A percentile compares a stretch with the other conserved stretches of the same genome.
Evolutionary conservation across 2,329 filamentous ascomycete genomes (phyloP).

Genomic region (Cladosporium cucumerinum): DNA sequence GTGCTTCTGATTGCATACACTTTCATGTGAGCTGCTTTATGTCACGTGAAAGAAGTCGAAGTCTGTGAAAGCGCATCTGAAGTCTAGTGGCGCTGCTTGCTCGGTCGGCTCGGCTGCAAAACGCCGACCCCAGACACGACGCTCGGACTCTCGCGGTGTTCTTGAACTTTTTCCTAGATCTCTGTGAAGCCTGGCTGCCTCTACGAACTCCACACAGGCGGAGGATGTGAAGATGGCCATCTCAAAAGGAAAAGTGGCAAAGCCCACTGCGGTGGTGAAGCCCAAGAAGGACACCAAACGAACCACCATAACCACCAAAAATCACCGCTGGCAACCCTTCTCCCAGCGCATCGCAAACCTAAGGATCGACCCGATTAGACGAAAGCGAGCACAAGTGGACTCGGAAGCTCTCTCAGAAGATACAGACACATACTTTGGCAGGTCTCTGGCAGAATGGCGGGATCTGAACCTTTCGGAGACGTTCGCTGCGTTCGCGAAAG

Average conservation of each 20-base stretch:
- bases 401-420: constrained; percentile 78
- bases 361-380: constrained; percentile 89
- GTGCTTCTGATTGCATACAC: not conserved
- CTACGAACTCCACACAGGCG: not conserved
- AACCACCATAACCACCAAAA: constrained; percentile 74
- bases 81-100: not conserved
- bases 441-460: constrained; percentile 79
- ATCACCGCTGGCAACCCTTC: constrained; percentile 89
- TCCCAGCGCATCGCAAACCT: constrained; percentile 85
- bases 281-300: constrained; percentile 54
- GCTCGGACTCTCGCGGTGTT: not conserved
- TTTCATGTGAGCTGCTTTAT: not conserved
- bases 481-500: constrained; percentile 73
- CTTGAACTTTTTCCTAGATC: constrained; percentile 13
- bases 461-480: constrained; percentile 85
- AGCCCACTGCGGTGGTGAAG: constrained; percentile 48
- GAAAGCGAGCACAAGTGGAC: constrained; percentile 58
- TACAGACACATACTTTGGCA: constrained; percentile 81
- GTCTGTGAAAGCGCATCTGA: constrained; percentile 1
- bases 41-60: not conserved
- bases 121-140: constrained; percentile 2
- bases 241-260: constrained; percentile 37
- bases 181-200: not conserved
- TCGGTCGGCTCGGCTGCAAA: constrained; percentile 1
- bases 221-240: constrained; percentile 41